Evolutionary conservation across 1,139 yeast genomes (phyloP), one percentile per base, ranked within the genome.

Genomic region (Yamadazyma diospyri): DNA sequence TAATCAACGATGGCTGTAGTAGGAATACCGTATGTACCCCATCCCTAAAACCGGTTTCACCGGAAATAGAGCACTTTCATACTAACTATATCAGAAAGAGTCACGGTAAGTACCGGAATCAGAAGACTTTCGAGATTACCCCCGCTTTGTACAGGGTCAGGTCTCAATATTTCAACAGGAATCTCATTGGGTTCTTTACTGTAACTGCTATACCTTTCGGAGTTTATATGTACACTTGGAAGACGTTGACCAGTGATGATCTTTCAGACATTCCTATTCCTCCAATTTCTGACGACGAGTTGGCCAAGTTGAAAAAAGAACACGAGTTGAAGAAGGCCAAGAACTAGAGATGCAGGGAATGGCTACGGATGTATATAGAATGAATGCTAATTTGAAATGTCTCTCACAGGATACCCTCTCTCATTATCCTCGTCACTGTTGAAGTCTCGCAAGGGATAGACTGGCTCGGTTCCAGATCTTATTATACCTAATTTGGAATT

Each of bases 131-230:
- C 62, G 84, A 84, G 55, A 88, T 88, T 88, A 85, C 96, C 2
- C 96, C 96, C 13, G 95, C 96, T 7, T 80, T 89, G 68, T 69
- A 86, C 48, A 70, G 97, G 47, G 96, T 95, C 30, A 76, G 97
- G 55, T 71, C 74, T 37, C 97, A 96, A 26, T 89, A 75, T 54
- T 83, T 88, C 62, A 76, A 79, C 72, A 78, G 72, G 51, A 89
- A 89, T 57, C 72, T 82, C 53, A 60, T 76, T 14, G 76, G 80
- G 0, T 76, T 89, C 35, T 66, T 68, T 13, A 57, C 72, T 0
- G 65, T 85, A 15, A 61, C 78, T 13, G 72, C 81, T 11, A 61
- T 86, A 32, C 81, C 94, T 4, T 63, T 74, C 13, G 81, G 83
- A 23, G 81, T 86, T 15, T 88, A 86, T 57, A 47, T 58, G 34